A percentile compares a stretch with the other conserved stretches of the same genome.
Conservation (phyloP, 305 asterid species). For the Solanum hybrid region DNA sequence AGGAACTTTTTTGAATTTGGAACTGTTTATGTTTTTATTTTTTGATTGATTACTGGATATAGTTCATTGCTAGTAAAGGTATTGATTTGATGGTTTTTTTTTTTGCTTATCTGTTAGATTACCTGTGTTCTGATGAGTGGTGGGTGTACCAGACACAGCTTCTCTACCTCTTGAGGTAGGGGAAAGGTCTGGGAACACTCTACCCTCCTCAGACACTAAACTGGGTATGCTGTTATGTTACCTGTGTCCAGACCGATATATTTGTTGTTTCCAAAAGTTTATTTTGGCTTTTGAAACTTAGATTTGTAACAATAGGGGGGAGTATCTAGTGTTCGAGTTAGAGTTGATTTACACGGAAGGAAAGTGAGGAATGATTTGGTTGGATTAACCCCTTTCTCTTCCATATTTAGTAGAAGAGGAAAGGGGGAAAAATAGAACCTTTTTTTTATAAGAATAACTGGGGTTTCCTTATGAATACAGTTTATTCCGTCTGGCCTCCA, state of each 20-base stretch:
- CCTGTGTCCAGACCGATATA: background rate
- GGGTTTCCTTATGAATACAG: background rate
- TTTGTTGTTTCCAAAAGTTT: background rate
- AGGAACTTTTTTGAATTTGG: background rate
- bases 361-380: background rate
- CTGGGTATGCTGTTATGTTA: background rate
- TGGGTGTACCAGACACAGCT: background rate
- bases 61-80: background rate
- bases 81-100: background rate
- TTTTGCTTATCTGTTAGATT: background rate
- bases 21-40: background rate
- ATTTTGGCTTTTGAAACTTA: background rate
- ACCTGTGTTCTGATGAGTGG: background rate
- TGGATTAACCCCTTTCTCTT: background rate
- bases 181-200: background rate
- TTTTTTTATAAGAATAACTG: background rate
- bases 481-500: background rate
- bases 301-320: background rate
- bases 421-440: background rate
- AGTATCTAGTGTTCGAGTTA: background rate
- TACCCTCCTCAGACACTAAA: background rate
- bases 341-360: background rate
- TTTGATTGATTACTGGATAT: background rate
- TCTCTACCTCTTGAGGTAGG: background rate
- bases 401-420: background rate